Evolutionary conservation across 768 basidiomycete species (phyloP).

Genomic region (Leccinum longicurvipes): DNA sequence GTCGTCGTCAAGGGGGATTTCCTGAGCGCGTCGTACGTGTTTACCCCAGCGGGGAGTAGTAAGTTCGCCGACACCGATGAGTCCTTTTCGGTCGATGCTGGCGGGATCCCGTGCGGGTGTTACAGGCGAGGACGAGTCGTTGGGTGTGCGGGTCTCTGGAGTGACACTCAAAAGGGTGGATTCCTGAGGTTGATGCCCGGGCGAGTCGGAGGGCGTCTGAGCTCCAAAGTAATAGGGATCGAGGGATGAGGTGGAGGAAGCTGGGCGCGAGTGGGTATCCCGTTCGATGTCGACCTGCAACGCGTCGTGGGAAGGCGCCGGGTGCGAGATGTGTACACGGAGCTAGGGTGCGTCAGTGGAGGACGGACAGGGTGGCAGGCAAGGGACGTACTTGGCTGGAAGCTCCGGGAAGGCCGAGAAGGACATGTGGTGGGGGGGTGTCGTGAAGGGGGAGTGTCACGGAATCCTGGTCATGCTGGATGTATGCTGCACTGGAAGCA

Average conservation of each 20-base stretch:
- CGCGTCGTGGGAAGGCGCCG: conserved; percentile 29
- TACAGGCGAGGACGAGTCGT: conserved; percentile 62
- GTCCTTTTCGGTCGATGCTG: conserved; percentile 76
- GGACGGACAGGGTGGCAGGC: background rate
- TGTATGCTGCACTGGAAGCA: conserved; percentile 35
- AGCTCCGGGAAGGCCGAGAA: conserved; percentile 28
- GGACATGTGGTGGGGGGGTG: conserved; percentile 41
- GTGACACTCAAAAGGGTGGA: conserved; percentile 46
- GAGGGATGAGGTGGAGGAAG: conserved; percentile 74
- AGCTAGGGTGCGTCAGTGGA: conserved; percentile 32
- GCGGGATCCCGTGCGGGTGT: conserved; percentile 75
- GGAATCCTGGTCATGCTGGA: conserved; percentile 37
- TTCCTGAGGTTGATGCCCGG: conserved; percentile 43
- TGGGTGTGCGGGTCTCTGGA: conserved; percentile 51
- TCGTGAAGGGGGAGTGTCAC: conserved; percentile 33
- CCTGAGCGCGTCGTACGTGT: conserved; percentile 40
- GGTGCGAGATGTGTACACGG: conserved; percentile 47
- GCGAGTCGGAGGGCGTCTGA: conserved; percentile 66
- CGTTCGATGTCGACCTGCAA: conserved; percentile 43
- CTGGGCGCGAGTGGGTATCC: conserved; percentile 54
- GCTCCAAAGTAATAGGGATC: conserved; percentile 88
- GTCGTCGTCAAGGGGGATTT: conserved; percentile 39
- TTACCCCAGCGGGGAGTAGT: conserved; percentile 93
- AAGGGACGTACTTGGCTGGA: conserved; percentile 13
- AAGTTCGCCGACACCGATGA: conserved; percentile 94